A percentile compares a stretch with the other conserved stretches of the same genome.
phyloP scores from a whole-genome alignment of 306 rosid species.

The Neltuma alba region DNA sequence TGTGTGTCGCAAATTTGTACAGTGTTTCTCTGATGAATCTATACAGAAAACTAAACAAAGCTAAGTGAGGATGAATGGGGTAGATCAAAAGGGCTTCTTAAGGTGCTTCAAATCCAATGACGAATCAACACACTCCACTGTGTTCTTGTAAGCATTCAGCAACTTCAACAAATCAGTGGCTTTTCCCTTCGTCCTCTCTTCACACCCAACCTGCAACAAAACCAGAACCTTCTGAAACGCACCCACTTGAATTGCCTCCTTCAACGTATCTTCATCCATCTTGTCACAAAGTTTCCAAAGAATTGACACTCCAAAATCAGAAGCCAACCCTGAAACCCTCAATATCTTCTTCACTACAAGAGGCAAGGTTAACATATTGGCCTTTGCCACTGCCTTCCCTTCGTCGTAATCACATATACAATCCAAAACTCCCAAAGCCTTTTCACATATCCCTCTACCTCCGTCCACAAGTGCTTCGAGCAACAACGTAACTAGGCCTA shows the following conservation, averaged over 20 bases:
- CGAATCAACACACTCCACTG: slow-evolving; percentile 58
- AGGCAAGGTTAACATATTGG: slow-evolving; percentile 67
- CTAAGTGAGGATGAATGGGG: not conserved
- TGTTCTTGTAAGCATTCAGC: slow-evolving; percentile 54
- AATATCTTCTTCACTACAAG: slow-evolving; percentile 72
- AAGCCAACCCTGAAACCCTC: slow-evolving; percentile 62
- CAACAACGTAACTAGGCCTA: slow-evolving; percentile 62
- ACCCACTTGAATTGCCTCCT: slow-evolving; percentile 69
- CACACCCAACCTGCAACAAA: slow-evolving; percentile 76
- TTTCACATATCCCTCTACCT: slow-evolving; percentile 60
- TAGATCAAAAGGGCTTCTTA: slow-evolving; percentile 50
- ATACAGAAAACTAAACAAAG: not conserved
- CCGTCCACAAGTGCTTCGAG: slow-evolving; percentile 70
- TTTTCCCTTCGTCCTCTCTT: slow-evolving; percentile 58
- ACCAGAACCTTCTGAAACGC: slow-evolving; percentile 77
- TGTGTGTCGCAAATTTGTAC: slow-evolving; percentile 32
- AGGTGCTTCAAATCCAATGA: slow-evolving; percentile 68
- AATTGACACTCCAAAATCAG: slow-evolving; percentile 59
- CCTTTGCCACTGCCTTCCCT: slow-evolving; percentile 52
- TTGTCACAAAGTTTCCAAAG: slow-evolving; percentile 65
- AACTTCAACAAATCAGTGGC: slow-evolving; percentile 65
- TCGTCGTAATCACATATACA: slow-evolving; percentile 53
- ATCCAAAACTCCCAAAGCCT: slow-evolving; percentile 67
- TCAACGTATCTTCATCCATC: slow-evolving; percentile 33
- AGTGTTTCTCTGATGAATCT: slow-evolving; percentile 30